A percentile compares a stretch with the other conserved stretches of the same genome.
These are phyloP conservation scores for Arachis stenosperma DNA, from an alignment of 306 rosid genomes.

Conservation along the genomic window DNA sequence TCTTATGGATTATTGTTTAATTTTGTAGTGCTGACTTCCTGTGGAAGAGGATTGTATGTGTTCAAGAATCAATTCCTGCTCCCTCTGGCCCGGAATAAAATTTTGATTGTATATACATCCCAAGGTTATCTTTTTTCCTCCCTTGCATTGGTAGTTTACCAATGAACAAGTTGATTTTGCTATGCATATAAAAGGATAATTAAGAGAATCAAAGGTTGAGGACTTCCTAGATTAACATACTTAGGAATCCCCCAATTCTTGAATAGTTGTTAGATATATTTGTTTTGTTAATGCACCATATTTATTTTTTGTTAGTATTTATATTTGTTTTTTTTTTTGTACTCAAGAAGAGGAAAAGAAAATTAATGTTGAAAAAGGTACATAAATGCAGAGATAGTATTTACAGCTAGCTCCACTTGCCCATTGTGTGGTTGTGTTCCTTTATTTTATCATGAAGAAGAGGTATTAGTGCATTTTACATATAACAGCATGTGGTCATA, in stretches of 20 bases:
- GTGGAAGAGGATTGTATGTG: conserved; percentile 90
- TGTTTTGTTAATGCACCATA: no score
- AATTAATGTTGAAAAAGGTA: no score
- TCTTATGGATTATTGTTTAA: background rate
- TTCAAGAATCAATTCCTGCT: conserved; percentile 53
- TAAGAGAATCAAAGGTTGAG: background rate
- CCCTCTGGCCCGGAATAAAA: conserved; percentile 65
- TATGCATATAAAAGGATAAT: background rate
- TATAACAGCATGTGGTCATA: no score
- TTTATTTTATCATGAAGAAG: no score
- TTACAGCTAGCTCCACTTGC: no score
- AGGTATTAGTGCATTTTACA: no score
- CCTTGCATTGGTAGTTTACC: background rate
- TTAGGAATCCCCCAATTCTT: background rate
- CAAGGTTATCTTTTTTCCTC: conserved; percentile 50
- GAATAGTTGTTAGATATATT: no score
- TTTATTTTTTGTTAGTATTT: no score
- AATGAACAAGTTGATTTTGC: background rate
- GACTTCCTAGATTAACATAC: background rate
- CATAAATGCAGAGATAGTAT: no score
- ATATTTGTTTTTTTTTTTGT: no score
- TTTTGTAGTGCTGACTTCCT: conserved; percentile 88
- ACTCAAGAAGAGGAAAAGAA: no score
- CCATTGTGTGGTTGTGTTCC: no score
- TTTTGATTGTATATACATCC: conserved; percentile 99